Base-by-base conservation (phyloP, 106 monocot genomes). In the Narthecium ossifragum region DNA sequence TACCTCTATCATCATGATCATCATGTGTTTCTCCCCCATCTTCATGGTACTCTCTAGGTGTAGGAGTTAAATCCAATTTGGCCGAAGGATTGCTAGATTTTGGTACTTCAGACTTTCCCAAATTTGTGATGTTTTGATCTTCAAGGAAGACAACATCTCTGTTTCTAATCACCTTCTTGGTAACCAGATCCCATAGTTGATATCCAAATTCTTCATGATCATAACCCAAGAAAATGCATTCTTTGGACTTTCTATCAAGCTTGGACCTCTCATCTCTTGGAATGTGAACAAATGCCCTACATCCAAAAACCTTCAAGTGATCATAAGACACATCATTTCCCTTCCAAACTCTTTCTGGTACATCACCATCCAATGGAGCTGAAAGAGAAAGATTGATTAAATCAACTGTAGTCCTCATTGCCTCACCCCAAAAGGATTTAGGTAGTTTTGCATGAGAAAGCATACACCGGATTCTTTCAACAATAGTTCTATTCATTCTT, bases 351-450 rank as follows among this genome's bases (percentile, higher is more conserved):
- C 13, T 31, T 13, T 52, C 18, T 26, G 50, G 64, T 12, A 51
- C 51, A 64, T 34, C 64, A 49, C 3, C 12, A 4, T 64, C 2
- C 13, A 64, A 24, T 14, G 32, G 24, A 51, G 26, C 50, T 14
- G 2, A 51, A 21, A 23, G 33, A 64, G 49, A 51, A 2, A 64
- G 48, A 25, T 50, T 64, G 21, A 64, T 51, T 15, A 64, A 9
- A 25, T 51, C 23, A 11, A 52, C 64, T 12, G 51, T 34, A 22
- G 64, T 64, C 3, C 51, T 24, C 52, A 54, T 27, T 53, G 65
- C 65, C 53, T 65, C 65, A 14, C 36, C 38, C 65, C 52, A 40
- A 34, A 65, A 63, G 21, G 2, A 22, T 46, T 50, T 63, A 5
- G 51, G 2, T 18, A 53, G 26, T 32, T 65, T 65, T 2, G 37